Conservation (phyloP, 805 yeast genomes). For the Cyberlindnera americana region DNA sequence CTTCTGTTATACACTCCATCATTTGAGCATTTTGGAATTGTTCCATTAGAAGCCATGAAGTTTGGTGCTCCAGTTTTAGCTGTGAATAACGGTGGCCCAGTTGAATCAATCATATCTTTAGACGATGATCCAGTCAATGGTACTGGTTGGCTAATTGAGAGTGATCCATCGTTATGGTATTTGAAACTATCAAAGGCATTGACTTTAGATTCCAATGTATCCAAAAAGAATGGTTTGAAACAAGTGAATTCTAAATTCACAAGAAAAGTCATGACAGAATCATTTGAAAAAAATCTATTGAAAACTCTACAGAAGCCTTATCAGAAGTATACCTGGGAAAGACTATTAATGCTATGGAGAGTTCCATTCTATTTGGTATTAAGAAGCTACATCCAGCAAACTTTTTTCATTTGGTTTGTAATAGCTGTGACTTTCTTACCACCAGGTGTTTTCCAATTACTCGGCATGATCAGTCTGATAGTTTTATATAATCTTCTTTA, state of each 20-base stretch:
- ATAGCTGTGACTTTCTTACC: conserved; percentile 19
- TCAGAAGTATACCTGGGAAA: conserved; percentile 31
- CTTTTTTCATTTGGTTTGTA: conserved; percentile 15
- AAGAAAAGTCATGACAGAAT: conserved; percentile 36
- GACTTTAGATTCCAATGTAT: conserved; percentile 18
- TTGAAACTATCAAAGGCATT: conserved; percentile 41
- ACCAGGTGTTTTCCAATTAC: conserved; percentile 15
- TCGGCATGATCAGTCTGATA: too few relatives aligned
- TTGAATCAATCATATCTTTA: conserved; percentile 56
- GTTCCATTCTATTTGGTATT: conserved; percentile 16
- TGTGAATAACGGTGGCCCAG: conserved; percentile 87
- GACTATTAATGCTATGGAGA: conserved; percentile 23
- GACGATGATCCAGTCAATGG: conserved; percentile 35
- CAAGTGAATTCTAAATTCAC: conserved; percentile 34
- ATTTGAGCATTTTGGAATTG: conserved; percentile 95
- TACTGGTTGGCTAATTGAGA: conserved; percentile 61
- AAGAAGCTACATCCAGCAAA: conserved; percentile 8
- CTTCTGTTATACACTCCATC: conserved; percentile 84
- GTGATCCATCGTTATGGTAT: conserved; percentile 53
- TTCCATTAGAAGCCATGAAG: conserved; percentile 93
- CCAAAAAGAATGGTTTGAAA: conserved; percentile 29
- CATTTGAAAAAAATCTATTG: conserved; percentile 35
- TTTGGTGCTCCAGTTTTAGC: conserved; percentile 82
- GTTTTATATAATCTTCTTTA: too few relatives aligned
- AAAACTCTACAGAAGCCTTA: conserved; percentile 26